Percentiles rank a stretch among this genome's conserved stretches.
phyloP scores from a whole-genome alignment of 192 early-diverging fungal genomes.

The Backusella parvicylindrica region DNA sequence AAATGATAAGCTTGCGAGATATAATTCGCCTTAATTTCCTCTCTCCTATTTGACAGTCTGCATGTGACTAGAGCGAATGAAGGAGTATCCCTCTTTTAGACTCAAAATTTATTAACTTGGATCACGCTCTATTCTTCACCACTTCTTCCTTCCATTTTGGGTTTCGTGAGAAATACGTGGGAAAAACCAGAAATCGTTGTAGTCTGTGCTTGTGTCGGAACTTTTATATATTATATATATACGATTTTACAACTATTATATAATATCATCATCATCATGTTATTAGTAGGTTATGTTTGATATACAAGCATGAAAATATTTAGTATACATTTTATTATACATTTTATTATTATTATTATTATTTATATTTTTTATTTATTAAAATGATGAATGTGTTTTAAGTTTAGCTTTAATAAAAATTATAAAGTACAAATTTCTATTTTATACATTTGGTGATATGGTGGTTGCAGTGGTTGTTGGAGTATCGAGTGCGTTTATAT shows the following conservation, averaged over 20 bases:
- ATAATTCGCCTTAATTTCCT: neutral
- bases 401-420: neutral
- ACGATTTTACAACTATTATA: neutral
- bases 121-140: conserved; percentile 17
- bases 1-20: neutral
- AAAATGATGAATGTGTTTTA: neutral
- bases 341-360: neutral
- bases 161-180: conserved; percentile 20
- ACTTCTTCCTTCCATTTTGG: conserved; percentile 6
- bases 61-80: conserved; percentile 7
- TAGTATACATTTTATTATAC: neutral
- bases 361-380: neutral
- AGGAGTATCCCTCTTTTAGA: neutral
- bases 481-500: neutral
- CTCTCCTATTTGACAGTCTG: conserved; percentile 14
- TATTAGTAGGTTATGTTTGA: neutral
- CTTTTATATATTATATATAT: neutral
- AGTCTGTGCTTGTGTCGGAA: neutral
- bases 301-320: too few species aligned
- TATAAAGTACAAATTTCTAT: neutral
- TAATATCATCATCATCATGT: neutral
- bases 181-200: conserved; percentile 1
- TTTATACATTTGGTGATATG: neutral
- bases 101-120: neutral
- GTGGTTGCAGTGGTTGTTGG: neutral